Evolutionary conservation across 2,329 filamentous ascomycete genomes (phyloP), one percentile per base, ranked within the genome.

Genomic region (Exophiala aquamarina): DNA sequence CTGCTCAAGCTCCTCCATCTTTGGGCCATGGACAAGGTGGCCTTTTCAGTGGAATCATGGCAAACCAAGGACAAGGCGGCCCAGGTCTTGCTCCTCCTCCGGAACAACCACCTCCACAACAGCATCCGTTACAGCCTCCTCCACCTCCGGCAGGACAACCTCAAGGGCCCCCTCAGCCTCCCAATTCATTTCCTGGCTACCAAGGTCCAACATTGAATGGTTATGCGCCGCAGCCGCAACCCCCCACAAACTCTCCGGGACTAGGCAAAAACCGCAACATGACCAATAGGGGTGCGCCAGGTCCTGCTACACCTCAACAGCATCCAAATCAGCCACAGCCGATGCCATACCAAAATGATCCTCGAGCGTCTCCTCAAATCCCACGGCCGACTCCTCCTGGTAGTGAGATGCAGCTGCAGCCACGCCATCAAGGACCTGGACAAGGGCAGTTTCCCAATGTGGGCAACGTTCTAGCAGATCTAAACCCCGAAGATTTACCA

Each of bases 1-100:
- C 89, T 47, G 84, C 87, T 39, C 89, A 93, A 70, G 87, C 89
- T 54, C 23, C 23, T 28, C 91, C 84, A 28, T 74, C 89, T 40
- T 87, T 97, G 59, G 89, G 90, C 20, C 87, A 94, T 63, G 91
- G 92, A 19, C 83, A 83, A 46, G 92, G 87, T 66, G 93, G 94
- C 63, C 78, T 97, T 32, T 97, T 98, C 65, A 90, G 89, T 59
- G 90, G 89, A 47, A 95, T 97, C 65, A 97, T 98, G 89, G 83
- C 91, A 46, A 92, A 92, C 56, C 83, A 84, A 68, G 87, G 85
- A 61, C 89, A 92, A 72, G 87, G 85, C 61, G 89, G 87, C 52
- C 87, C 89, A 55, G 89, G 88, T 51, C 84, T 95, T 59, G 90
- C 90, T 56, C 84, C 84, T 50, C 87, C 87, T 50, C 83, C 82